Conservation (phyloP, 78 protist species). For the Isochrysis galbana region DNA sequence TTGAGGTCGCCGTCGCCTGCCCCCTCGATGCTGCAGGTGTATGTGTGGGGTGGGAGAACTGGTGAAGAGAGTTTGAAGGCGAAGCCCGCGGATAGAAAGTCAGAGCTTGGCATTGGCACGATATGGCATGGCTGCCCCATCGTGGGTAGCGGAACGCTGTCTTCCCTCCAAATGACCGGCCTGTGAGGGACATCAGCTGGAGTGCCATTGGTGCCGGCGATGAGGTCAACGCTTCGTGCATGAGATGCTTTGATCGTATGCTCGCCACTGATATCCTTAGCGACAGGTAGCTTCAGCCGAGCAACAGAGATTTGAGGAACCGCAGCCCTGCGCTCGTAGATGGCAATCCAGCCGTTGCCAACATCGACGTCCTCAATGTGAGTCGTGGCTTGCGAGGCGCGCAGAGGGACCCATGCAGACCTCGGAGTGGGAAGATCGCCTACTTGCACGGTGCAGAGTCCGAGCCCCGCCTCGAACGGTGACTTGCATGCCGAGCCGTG, state of each 20-base stretch:
- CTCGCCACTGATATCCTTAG: no score
- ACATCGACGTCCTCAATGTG: slow-evolving; percentile 6
- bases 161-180: no score
- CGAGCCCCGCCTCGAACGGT: neutral
- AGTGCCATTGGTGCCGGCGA: no score
- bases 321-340: neutral
- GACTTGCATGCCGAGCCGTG: no score
- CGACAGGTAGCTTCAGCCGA: no score
- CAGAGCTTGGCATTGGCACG: neutral
- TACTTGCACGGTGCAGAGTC: neutral
- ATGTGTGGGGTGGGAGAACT: neutral
- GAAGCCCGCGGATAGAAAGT: neutral
- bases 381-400: neutral
- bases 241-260: no score
- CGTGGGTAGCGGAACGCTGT: no score
- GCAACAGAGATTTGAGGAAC: no score
- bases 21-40: neutral
- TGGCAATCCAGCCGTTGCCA: neutral
- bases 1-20: neutral
- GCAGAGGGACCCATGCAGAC: neutral
- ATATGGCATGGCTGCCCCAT: no score
- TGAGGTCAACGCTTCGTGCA: no score
- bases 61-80: neutral
- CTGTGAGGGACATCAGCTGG: no score
- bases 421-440: neutral